Evolutionary conservation across 768 basidiomycete genomes (phyloP), one percentile per base, ranked within the genome.

Genomic region (Sutorius australiensis): DNA sequence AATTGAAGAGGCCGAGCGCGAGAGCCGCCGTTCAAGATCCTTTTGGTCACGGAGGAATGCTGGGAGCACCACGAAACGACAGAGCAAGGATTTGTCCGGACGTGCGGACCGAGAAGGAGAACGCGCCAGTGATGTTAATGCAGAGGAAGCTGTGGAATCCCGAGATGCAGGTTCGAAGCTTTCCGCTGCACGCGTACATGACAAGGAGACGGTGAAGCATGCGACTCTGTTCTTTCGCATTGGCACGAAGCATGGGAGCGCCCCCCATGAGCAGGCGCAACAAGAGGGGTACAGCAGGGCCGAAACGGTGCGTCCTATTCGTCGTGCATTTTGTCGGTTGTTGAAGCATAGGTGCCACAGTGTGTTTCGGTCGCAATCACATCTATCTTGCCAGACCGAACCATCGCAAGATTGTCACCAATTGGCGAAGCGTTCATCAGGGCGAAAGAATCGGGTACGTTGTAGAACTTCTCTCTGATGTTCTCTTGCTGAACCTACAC

Each of bases 171-270:
- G 39, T 43, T 50, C 36, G 16, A 57, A 40, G 28, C 37, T 51
- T 8, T 33, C 37, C 34, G 3, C 1, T 14, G 13, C 17, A 6
- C 39, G 30, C 11, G 14, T 28, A 10, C 39, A 41, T 1, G 48
- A 53, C 4, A 65, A 67, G 8, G 67, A 71, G 3, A 61, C 63
- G 4, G 66, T 65, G 42, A 72, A 72, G 51, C 70, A 68, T 36
- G 67, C 63, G 7, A 57, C 58, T 4, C 6, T 56, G 13, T 53
- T 66, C 36, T 54, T 43, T 14, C 63, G 51, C 13, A 43, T 33
- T 19, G 52, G 68, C 61, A 27, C 71, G 65, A 68, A 61, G 60
- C 50, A 57, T 6, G 40, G 36, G 10, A 43, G 36, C 9, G 28
- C 14, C 5, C 39, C n/a, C 16, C 40, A 54, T 9, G 52, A 57